A percentile compares a stretch with the other conserved stretches of the same genome.
Conservation (phyloP, 805 yeast genomes). For the Barnettozyma botsteinii region DNA sequence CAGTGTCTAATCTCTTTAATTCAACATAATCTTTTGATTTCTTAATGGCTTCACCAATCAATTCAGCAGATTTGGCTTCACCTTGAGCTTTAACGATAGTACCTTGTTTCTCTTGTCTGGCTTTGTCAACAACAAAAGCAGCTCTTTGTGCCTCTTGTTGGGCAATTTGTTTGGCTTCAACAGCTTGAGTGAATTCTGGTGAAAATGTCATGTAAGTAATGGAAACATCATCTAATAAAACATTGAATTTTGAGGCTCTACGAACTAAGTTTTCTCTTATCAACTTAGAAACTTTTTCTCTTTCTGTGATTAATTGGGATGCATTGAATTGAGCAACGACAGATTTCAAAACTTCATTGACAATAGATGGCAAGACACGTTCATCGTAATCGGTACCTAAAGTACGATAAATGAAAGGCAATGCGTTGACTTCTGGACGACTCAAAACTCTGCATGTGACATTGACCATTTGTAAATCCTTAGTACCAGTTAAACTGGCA, state of each 20-base stretch:
- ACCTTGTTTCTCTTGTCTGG: slow-evolving; percentile 96
- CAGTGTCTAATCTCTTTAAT: slow-evolving; percentile 93
- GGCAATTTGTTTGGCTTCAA: slow-evolving; percentile 98
- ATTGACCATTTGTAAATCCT: slow-evolving; percentile 98
- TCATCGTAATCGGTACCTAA: slow-evolving; percentile 94
- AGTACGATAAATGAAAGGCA: slow-evolving; percentile 86
- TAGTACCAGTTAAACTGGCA: slow-evolving; percentile 94
- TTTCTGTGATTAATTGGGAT: slow-evolving; percentile 96
- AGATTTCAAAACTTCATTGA: slow-evolving; percentile 91
- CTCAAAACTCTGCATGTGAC: slow-evolving; percentile 97
- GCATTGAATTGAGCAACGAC: slow-evolving; percentile 99
- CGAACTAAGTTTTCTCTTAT: slow-evolving; percentile 87
- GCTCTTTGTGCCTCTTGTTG: slow-evolving; percentile 99
- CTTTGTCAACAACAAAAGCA: slow-evolving; percentile 93
- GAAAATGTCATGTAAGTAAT: slow-evolving; percentile 95
- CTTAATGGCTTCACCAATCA: slow-evolving; percentile 98
- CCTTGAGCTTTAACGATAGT: slow-evolving; percentile 96
- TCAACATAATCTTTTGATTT: slow-evolving; percentile 95
- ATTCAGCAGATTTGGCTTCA: slow-evolving; percentile 96
- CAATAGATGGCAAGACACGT: slow-evolving; percentile 95
- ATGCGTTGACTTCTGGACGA: slow-evolving; percentile 71
- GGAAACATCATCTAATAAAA: slow-evolving; percentile 90
- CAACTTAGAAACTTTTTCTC: slow-evolving; percentile 89
- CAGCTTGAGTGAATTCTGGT: slow-evolving; percentile 96
- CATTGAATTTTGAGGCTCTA: slow-evolving; percentile 87